Evolutionary conservation across 225 moss, liverwort and hornwort species (phyloP).

Genomic region (Takakia lepidozioides): DNA sequence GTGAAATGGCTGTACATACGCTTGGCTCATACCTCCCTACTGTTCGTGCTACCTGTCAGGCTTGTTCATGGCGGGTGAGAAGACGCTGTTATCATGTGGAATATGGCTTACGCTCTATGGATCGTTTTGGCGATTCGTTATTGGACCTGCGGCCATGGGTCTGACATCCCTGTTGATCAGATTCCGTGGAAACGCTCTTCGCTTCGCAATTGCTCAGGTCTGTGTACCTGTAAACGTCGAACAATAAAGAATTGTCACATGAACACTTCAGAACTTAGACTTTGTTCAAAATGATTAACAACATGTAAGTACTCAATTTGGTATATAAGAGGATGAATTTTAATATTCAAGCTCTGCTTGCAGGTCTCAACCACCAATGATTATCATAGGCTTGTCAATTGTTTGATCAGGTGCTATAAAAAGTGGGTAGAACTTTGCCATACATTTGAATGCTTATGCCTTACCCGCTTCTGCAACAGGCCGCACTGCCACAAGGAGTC

Average conservation of each 20-base stretch:
- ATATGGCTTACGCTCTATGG: constrained; percentile 27
- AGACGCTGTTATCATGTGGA: constrained; percentile 32
- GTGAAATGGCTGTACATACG: no score
- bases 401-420: no score
- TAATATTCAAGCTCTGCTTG: no score
- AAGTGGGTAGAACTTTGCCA: no score
- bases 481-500: constrained; percentile 11
- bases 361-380: no score
- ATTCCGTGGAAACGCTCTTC: constrained; percentile 24
- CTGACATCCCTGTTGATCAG: constrained; percentile 25
- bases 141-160: constrained; percentile 38
- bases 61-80: constrained; percentile 42
- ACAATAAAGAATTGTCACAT: background rate
- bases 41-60: no score
- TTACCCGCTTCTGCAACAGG: no score
- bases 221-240: background rate
- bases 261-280: background rate
- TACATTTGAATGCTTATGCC: no score
- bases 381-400: no score
- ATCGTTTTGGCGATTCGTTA: constrained; percentile 38
- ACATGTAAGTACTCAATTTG: background rate
- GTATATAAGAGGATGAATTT: background rate
- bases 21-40: no score
- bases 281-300: background rate
- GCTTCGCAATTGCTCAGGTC: constrained; percentile 53